Conservation (phyloP, 106 monocot genomes). For the Iris macrosiphon region DNA sequence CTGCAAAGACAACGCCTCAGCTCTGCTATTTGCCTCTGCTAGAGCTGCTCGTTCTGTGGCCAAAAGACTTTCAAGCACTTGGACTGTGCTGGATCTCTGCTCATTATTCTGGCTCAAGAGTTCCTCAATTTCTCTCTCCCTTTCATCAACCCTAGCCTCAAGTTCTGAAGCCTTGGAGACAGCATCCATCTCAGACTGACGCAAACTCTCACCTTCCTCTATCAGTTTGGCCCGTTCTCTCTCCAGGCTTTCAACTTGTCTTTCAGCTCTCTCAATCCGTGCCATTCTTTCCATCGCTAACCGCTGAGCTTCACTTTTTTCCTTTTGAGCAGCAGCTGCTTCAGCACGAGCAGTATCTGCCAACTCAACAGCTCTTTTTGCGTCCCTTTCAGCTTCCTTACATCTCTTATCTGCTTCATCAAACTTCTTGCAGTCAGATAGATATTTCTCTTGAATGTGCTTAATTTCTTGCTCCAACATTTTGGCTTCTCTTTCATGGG, state of each 20-base stretch:
- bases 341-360: conserved; percentile 70
- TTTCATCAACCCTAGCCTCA: conserved; percentile 63
- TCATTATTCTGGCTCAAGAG: conserved; percentile 73
- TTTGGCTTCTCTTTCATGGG: conserved; percentile 53
- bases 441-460: conserved; percentile 75
- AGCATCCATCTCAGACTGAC: conserved; percentile 50
- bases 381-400: conserved; percentile 69
- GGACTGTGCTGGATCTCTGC: conserved; percentile 91
- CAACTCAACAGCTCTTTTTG: conserved; percentile 64
- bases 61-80: conserved; percentile 81
- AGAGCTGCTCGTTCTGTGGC: conserved; percentile 69
- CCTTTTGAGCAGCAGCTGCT: conserved; percentile 58
- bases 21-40: conserved; percentile 76
- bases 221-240: conserved; percentile 39
- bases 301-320: conserved; percentile 69
- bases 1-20: conserved; percentile 76
- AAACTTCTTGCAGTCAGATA: conserved; percentile 69
- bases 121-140: conserved; percentile 83
- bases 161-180: conserved; percentile 46
- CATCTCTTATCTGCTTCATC: conserved; percentile 69
- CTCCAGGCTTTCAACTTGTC: conserved; percentile 66
- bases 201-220: conserved; percentile 43
- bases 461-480: conserved; percentile 81
- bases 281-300: conserved; percentile 77
- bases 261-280: conserved; percentile 57